Conservation (phyloP, 2,329 filamentous ascomycete species). For the Boeremia exigua region DNA sequence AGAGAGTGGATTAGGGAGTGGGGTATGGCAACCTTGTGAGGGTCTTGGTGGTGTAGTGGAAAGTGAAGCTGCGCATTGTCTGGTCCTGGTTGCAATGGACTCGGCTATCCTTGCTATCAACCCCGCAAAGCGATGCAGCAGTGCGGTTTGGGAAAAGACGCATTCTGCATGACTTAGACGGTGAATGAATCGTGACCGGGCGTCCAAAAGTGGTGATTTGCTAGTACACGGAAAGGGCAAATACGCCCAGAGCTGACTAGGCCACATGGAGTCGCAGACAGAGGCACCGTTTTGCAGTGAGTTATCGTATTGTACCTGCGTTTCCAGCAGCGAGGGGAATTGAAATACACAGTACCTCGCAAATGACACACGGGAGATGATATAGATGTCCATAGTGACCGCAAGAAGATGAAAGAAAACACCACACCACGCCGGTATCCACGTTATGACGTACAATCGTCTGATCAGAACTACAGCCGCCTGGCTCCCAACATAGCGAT, state of each 20-base stretch:
- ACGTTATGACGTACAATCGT: constrained; percentile 46
- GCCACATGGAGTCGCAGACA: constrained; percentile 2
- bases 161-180: constrained; percentile 13
- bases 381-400: constrained; percentile 36
- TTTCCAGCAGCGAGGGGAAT: constrained; percentile 32
- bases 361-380: constrained; percentile 36
- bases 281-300: constrained; percentile 9
- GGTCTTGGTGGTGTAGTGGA: constrained; percentile 6
- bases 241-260: constrained; percentile 16
- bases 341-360: constrained; percentile 43
- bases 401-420: constrained; percentile 36
- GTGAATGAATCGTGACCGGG: not conserved
- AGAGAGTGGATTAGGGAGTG: constrained; percentile 1
- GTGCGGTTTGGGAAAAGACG: constrained; percentile 4
- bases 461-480: constrained; percentile 33
- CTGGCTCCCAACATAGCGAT: constrained; percentile 40
- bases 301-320: constrained; percentile 34
- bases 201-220: constrained; percentile 14
- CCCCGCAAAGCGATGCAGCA: constrained; percentile 9
- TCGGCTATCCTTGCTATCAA: constrained; percentile 6
- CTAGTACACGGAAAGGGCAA: constrained; percentile 8
- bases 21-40: not conserved
- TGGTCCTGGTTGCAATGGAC: not conserved
- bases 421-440: constrained; percentile 44
- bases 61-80: not conserved